Percentiles rank a stretch among this genome's conserved stretches.
Evolutionary conservation across 192 early-diverging fungal genomes (phyloP).

Genomic region (Backusella mclennaniae): DNA sequence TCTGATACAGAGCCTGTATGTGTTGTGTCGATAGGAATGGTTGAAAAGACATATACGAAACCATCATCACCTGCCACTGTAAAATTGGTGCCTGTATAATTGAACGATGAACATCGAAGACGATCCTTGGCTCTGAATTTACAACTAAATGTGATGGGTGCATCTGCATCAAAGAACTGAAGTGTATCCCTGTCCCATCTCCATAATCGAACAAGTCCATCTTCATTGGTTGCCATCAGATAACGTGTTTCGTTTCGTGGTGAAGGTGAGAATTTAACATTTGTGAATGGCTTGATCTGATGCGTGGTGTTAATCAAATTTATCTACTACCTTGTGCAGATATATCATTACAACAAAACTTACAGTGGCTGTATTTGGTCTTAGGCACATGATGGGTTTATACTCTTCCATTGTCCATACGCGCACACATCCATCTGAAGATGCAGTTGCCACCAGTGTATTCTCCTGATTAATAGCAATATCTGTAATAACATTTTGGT

Average conservation of each 20-base stretch:
- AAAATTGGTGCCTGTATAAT: slow-evolving; percentile 75
- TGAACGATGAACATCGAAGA: slow-evolving; percentile 67
- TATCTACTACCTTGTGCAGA: slow-evolving; percentile 22
- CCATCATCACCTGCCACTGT: slow-evolving; percentile 78
- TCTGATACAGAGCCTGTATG: slow-evolving; percentile 24
- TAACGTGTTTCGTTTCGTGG: slow-evolving; percentile 64
- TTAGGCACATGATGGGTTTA: slow-evolving; percentile 64
- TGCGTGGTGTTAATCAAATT: background rate
- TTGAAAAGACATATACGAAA: slow-evolving; percentile 73
- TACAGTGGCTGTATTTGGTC: slow-evolving; percentile 37
- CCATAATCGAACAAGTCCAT: slow-evolving; percentile 73
- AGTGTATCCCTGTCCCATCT: slow-evolving; percentile 61
- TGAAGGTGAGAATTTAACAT: slow-evolving; percentile 77
- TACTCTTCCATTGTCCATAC: slow-evolving; percentile 77
- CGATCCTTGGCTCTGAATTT: slow-evolving; percentile 49
- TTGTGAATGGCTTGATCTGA: slow-evolving; percentile 57
- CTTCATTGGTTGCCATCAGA: slow-evolving; percentile 68
- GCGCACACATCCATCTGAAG: slow-evolving; percentile 70
- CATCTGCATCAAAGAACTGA: slow-evolving; percentile 44
- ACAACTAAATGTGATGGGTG: slow-evolving; percentile 56
- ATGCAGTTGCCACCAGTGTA: slow-evolving; percentile 75
- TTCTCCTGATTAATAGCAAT: slow-evolving; percentile 77
- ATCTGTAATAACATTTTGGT: slow-evolving; percentile 72
- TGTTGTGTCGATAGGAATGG: slow-evolving; percentile 48
- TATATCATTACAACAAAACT: slow-evolving; percentile 1